Evolutionary conservation across 2,329 filamentous ascomycete species (phyloP).

Genomic region (Rugonectria rugulosa): DNA sequence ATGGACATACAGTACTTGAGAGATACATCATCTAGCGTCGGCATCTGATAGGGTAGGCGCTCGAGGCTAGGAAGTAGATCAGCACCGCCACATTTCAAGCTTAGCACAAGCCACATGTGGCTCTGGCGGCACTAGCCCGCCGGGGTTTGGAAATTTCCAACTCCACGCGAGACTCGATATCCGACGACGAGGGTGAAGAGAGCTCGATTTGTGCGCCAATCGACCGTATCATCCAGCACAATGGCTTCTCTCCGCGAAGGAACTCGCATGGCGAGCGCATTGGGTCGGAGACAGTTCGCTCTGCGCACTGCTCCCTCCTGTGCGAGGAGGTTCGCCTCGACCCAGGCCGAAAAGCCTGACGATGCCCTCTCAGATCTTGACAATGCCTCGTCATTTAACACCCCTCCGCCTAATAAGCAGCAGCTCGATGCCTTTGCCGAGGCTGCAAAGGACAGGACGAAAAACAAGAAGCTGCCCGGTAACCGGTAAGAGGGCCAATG

Average conservation of each 20-base stretch:
- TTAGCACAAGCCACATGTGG: conserved; percentile 29
- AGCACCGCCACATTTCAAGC: conserved; percentile 6
- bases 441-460: conserved; percentile 45
- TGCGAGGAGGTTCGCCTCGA: conserved; percentile 56
- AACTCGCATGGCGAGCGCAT: conserved; percentile 45
- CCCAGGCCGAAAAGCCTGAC: conserved; percentile 47
- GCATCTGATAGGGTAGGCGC: not conserved
- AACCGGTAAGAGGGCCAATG: conserved; percentile 50
- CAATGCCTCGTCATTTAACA: conserved; percentile 55
- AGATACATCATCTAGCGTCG: not conserved
- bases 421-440: conserved; percentile 51
- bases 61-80: too few relatives aligned
- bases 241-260: conserved; percentile 55
- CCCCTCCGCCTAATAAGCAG: conserved; percentile 50
- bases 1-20: not conserved
- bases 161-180: conserved; percentile 35
- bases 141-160: conserved; percentile 45
- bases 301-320: conserved; percentile 35
- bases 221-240: conserved; percentile 23
- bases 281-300: conserved; percentile 41
- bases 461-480: conserved; percentile 53
- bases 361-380: conserved; percentile 58
- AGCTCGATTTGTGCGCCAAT: conserved; percentile 25
- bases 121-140: conserved; percentile 30
- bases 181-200: conserved; percentile 27